Evolutionary conservation across 2,329 filamentous ascomycete species (phyloP).

Genomic region (Arachnomyces sp.): DNA sequence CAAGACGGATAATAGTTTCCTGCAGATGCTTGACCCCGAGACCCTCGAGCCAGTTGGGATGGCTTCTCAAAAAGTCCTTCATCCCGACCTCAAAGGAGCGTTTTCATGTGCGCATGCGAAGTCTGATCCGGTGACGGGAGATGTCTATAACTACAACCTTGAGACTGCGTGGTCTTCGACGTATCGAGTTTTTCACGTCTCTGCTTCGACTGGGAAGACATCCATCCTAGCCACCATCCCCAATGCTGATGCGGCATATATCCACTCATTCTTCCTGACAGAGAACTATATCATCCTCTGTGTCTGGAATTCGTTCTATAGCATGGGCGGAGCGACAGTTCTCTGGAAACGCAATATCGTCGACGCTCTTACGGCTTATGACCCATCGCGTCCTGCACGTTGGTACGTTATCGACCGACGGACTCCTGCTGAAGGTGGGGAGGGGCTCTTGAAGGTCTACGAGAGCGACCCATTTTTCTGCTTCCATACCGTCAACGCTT

Average conservation of each 20-base stretch:
- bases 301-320: slow-evolving; percentile 59
- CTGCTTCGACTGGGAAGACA: slow-evolving; percentile 56
- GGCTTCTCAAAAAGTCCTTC: slow-evolving; percentile 53
- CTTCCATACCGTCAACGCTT: slow-evolving; percentile 75
- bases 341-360: slow-evolving; percentile 60
- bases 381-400: slow-evolving; percentile 47
- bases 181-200: slow-evolving; percentile 64
- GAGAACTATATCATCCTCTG: slow-evolving; percentile 65
- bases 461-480: slow-evolving; percentile 63
- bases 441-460: slow-evolving; percentile 62
- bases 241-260: slow-evolving; percentile 55
- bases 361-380: slow-evolving; percentile 60
- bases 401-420: slow-evolving; percentile 71
- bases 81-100: slow-evolving; percentile 61
- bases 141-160: slow-evolving; percentile 78
- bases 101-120: slow-evolving; percentile 65
- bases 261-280: slow-evolving; percentile 76
- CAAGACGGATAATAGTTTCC: slow-evolving; percentile 48
- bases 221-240: slow-evolving; percentile 63
- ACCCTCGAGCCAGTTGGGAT: slow-evolving; percentile 66
- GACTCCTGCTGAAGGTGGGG: slow-evolving; percentile 34
- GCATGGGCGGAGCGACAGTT: slow-evolving; percentile 51
- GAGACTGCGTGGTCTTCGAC: slow-evolving; percentile 48
- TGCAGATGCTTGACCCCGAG: slow-evolving; percentile 59
- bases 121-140: slow-evolving; percentile 63